Conservation (phyloP, 768 basidiomycete species). For the Suillus clintonianus region DNA sequence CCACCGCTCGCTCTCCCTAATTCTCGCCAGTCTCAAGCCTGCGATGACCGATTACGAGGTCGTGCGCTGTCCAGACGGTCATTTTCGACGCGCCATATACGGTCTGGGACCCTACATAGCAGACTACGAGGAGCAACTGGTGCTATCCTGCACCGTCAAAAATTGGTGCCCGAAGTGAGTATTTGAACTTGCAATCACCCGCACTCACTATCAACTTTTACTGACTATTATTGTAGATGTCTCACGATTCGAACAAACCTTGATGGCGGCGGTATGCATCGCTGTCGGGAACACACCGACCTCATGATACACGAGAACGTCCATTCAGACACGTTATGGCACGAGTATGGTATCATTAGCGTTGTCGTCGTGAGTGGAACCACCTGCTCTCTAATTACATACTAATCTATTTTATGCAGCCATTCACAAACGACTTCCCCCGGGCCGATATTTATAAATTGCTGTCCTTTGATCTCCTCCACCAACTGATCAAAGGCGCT, state of each 20-base stretch:
- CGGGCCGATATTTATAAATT: no score
- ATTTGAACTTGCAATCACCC: neutral
- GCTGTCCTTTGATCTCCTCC: no score
- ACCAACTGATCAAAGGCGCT: no score
- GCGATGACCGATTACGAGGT: conserved; percentile 30
- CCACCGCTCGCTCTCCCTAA: conserved; percentile 28
- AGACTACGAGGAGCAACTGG: conserved; percentile 41
- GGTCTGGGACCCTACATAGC: conserved; percentile 40
- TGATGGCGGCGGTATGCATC: neutral
- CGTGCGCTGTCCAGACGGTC: conserved; percentile 28
- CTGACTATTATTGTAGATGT: conserved; percentile 7
- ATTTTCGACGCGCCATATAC: conserved; percentile 31
- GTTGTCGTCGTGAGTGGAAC: conserved; percentile 33
- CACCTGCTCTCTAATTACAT: neutral
- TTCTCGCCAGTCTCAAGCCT: conserved; percentile 23
- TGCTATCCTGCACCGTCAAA: conserved; percentile 33
- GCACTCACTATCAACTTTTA: conserved; percentile 7
- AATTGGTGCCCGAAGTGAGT: conserved; percentile 38
- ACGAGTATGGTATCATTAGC: conserved; percentile 32
- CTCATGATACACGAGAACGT: conserved; percentile 16
- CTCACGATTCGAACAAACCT: conserved; percentile 11
- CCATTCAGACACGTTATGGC: conserved; percentile 27
- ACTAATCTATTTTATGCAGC: neutral
- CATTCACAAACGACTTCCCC: conserved; percentile 14
- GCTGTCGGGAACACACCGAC: conserved; percentile 22